phyloP scores from a whole-genome alignment of 345 rosid genomes.

The Cardamine chenopodiifolia region DNA sequence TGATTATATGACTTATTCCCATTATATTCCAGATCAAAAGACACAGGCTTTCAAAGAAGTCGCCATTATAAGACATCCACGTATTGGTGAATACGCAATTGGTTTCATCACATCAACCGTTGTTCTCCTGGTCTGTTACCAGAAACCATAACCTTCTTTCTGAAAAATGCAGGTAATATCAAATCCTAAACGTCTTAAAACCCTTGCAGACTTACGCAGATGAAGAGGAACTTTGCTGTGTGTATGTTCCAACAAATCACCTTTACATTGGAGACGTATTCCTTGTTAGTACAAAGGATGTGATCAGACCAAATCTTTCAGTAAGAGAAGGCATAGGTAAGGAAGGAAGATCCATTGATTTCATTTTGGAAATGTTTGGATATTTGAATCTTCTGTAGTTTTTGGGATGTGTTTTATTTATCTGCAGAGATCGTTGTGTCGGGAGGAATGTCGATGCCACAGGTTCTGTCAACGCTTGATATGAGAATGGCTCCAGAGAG shows the following conservation, averaged over 20 bases:
- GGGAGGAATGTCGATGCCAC: conserved; percentile 99
- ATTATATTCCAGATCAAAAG: conserved; percentile 72
- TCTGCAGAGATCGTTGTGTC: conserved; percentile 92
- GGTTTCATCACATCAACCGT: conserved; percentile 95
- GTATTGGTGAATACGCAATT: conserved; percentile 96
- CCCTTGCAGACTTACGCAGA: conserved; percentile 73
- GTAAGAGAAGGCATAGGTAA: conserved; percentile 99
- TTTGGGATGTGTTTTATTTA: conserved; percentile 19
- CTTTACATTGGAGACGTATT: conserved; percentile 95
- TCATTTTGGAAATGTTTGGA: background rate
- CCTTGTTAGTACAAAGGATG: conserved; percentile 76
- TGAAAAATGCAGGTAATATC: background rate
- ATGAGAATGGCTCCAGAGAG: conserved; percentile 45
- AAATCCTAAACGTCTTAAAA: background rate
- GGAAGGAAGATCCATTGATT: conserved; percentile 24
- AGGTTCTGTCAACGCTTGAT: conserved; percentile 73
- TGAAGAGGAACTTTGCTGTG: conserved; percentile 94
- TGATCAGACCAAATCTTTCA: conserved; percentile 91
- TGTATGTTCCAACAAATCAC: conserved; percentile 98
- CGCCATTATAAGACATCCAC: conserved; percentile 96
- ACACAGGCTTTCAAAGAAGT: conserved; percentile 97
- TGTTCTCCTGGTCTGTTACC: conserved; percentile 68
- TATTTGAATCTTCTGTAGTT: background rate
- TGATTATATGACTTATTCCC: conserved; percentile 1
- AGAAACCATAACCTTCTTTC: background rate